Percentiles rank a stretch among this genome's conserved stretches.
Conservation (phyloP, 257 asterid species). For the Capsicum baccatum region DNA sequence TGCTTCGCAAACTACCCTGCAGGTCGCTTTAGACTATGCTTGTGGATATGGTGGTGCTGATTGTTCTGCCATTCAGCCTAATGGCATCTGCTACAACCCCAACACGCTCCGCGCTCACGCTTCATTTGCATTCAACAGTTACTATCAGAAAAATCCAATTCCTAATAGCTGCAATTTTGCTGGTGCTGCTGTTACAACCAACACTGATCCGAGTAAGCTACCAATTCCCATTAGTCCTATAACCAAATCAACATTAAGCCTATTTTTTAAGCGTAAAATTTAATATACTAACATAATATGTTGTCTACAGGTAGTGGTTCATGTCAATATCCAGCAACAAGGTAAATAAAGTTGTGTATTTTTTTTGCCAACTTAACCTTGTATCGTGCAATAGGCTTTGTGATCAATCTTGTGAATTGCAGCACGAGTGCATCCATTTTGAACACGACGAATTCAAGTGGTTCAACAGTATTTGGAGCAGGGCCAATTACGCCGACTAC, state of each 20-base stretch:
- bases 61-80: constrained; percentile 62
- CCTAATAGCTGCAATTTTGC: constrained; percentile 80
- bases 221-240: not conserved
- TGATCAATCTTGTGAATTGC: constrained; percentile 41
- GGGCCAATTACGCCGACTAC: constrained; percentile 64
- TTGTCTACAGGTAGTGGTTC: constrained; percentile 65
- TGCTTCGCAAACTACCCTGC: constrained; percentile 55
- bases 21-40: constrained; percentile 72
- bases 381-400: not conserved
- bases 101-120: constrained; percentile 56
- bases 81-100: constrained; percentile 60
- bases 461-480: constrained; percentile 79
- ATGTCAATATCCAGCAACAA: constrained; percentile 70
- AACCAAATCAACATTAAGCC: not conserved
- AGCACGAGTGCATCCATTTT: constrained; percentile 83
- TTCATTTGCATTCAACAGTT: constrained; percentile 71
- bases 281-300: not conserved
- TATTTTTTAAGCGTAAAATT: not conserved
- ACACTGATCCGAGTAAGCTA: constrained; percentile 73
- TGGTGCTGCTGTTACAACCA: constrained; percentile 68
- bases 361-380: not conserved
- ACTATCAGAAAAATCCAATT: constrained; percentile 68
- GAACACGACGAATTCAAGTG: constrained; percentile 69
- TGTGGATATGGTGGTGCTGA: constrained; percentile 76
- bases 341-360: constrained; percentile 42